Evolutionary conservation across 2,329 filamentous ascomycete species (phyloP), one percentile per base, ranked within the genome.

Genomic region (Lasiodiplodia citricola): DNA sequence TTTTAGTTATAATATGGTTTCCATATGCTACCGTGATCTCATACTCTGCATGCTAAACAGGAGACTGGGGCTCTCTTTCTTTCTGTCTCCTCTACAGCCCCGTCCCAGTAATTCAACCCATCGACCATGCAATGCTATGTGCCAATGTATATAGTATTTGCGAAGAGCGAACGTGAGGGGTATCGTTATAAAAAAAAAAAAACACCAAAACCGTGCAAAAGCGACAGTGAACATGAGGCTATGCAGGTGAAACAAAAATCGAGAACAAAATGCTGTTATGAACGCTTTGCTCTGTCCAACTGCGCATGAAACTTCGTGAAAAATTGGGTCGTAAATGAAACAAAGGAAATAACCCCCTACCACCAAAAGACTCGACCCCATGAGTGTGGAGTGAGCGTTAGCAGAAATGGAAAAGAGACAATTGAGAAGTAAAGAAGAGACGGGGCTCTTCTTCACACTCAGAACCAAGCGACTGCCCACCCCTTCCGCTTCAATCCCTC

Each of bases 121-220:
- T 47, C 37, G 31, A 56, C 50, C 64, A 66, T 56, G 52, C 51
- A 66, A 47, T 31, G 25, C 52, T 57, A 35, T 35, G 28, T 57
- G 64, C 38, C 37, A 18, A 13, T n/a, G 31, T 23, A 63, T 50
- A 47, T 50, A 47, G 18, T 52, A 64, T 44, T 37, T 51, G 35
- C 28, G 35, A 51, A 51, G 47, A 64, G 60, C 60, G 60, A 64
- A 28, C 60, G 60, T 66, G 47, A 51, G 50, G 62, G 63, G 51
- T 66, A 66, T 66, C 63, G 41, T 66, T 66, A 18, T 8, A 16
- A 51, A 28, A 58, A 37, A 41, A 28, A 25, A 14, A 6, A 54
- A 57, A 25, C 37, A 56, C 18, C 13, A 3, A 38, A n/a, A 41
- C 31, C 37, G 23, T 25, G 14, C n/a, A 52, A 52, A 44, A 38